A percentile compares a stretch with the other conserved stretches of the same genome.
phyloP scores from a whole-genome alignment of 1,284 basidiomycete species.

The Ustilago vetiveriae region DNA sequence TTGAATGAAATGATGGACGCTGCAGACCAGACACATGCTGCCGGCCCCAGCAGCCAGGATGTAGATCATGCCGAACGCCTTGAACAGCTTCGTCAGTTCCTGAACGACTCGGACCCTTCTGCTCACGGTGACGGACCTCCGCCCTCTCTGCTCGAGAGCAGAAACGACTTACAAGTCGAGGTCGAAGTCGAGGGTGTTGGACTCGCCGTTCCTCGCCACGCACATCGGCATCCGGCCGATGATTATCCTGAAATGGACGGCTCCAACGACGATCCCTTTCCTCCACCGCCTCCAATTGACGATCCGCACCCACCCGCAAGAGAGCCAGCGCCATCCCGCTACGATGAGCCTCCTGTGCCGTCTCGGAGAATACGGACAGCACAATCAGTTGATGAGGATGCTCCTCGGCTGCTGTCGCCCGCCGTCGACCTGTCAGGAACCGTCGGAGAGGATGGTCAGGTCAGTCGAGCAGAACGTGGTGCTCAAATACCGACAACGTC shows the following conservation, averaged over 20 bases:
- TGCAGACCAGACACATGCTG: constrained; percentile 6
- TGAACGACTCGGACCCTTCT: constrained; percentile 31
- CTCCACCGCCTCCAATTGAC: constrained; percentile 36
- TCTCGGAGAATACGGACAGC: neutral
- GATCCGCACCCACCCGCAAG: neutral
- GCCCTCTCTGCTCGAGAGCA: constrained; percentile 51
- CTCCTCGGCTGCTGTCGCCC: constrained; percentile 26
- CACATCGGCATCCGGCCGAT: constrained; percentile 34
- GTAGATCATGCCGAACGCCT: constrained; percentile 36
- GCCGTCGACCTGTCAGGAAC: constrained; percentile 1
- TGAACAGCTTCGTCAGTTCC: constrained; percentile 40
- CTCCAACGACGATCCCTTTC: constrained; percentile 4
- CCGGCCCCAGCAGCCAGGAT: constrained; percentile 13
- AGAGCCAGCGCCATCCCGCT: neutral
- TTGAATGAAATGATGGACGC: constrained; percentile 36
- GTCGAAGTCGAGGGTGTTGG: constrained; percentile 62
- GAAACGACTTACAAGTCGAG: constrained; percentile 57
- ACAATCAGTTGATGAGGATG: constrained; percentile 8
- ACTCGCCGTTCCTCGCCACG: constrained; percentile 44
- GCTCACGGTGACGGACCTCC: constrained; percentile 42
- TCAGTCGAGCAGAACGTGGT: neutral
- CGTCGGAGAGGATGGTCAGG: neutral
- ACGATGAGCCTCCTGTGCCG: neutral
- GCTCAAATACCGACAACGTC: no score
- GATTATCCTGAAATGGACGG: constrained; percentile 9